Base-by-base conservation (phyloP, 345 rosid genomes). In the Kandelia obovata region DNA sequence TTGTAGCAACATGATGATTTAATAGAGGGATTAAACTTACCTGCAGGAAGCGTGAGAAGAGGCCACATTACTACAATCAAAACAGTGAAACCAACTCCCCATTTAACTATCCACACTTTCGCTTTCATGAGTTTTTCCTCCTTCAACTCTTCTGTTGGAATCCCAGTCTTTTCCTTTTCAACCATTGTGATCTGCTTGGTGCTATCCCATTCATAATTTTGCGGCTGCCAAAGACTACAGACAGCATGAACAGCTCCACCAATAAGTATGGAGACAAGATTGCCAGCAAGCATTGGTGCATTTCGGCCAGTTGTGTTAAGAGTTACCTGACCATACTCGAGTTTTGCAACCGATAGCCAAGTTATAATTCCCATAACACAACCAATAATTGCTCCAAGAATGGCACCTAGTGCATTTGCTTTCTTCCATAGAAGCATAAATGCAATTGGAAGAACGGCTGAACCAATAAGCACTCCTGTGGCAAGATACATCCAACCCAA, bases 401-500 rank as follows among this genome's bases (percentile, higher is more conserved):
- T 84, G 2, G 98, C 96, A 19, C 97, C 98, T 20, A 66, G 25
- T 0, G 98, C 89, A 53, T 93, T 93, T 53, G 98, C 98, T 79
- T 89, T 89, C 35, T 86, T 85, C 97, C 98, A 93, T 20, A 93
- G 82, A 62, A 93, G 96, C 98, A 93, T 84, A 64, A 93, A 86
- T 13, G 96, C 94, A 19, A 93, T 89, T 26, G 98, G 97, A 7
- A 93, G 81, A 55, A 89, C 97, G 10, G 97, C 98, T 39, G 98
- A 90, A 59, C 98, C 98, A 4, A 93, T 84, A 15, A 90, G 73
- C 21, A 93, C 96, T 83, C 98, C 98, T 89, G 70, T 90, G 2
- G 97, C 97, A 1, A 93, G 91, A 70, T 93, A 93, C 98, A 93
- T 90, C 98, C 98, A 93, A 30, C 92, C 97, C 1, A 90, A 79